Evolutionary conservation across 139 green algal genomes (phyloP).

Genomic region (Coccomyxa sp.): DNA sequence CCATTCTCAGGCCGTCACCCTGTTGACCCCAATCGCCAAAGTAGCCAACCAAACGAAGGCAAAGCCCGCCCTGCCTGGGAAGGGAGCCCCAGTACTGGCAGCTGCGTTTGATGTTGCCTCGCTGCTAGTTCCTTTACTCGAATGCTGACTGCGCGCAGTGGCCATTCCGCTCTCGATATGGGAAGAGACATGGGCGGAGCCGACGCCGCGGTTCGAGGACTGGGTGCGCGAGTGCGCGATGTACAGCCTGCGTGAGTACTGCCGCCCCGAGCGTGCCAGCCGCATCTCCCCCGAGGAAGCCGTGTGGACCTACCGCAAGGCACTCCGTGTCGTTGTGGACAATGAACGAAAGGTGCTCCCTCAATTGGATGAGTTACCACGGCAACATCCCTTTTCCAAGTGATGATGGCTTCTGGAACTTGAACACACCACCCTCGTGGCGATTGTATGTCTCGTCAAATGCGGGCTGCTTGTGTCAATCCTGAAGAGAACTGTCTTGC

Average conservation of each 20-base stretch:
- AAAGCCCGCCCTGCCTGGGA: too few relatives aligned
- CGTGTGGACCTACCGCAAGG: constrained; percentile 24
- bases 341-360: constrained; percentile 15
- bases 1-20: neutral
- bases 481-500: too few relatives aligned
- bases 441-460: too few relatives aligned
- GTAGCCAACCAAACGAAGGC: neutral
- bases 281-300: constrained; percentile 44
- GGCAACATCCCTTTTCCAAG: neutral
- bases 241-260: constrained; percentile 63
- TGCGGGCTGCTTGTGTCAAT: too few relatives aligned
- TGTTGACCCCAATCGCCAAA: neutral
- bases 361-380: neutral
- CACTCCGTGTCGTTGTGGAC: constrained; percentile 1
- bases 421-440: neutral
- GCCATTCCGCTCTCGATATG: neutral
- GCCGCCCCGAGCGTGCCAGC: constrained; percentile 58
- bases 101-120: neutral
- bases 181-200: constrained; percentile 56
- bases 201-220: constrained; percentile 49
- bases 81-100: neutral
- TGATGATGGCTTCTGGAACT: neutral
- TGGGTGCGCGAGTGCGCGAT: constrained; percentile 65
- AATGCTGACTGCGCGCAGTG: neutral
- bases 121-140: neutral